Base-by-base conservation (phyloP, 2,329 filamentous ascomycete genomes). In the Myotisia sp. region DNA sequence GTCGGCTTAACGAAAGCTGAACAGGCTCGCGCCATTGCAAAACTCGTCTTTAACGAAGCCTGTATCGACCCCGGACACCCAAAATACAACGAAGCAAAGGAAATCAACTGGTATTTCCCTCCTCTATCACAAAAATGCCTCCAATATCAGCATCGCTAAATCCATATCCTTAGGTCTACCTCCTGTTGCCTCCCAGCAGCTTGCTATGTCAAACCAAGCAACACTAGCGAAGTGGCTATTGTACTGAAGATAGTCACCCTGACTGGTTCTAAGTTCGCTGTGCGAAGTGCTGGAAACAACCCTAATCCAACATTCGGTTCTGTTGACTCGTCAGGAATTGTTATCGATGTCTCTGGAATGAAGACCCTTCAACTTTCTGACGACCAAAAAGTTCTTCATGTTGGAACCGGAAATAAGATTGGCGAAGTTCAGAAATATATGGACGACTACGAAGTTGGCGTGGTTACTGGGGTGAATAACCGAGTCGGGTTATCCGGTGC, bases 271-370 rank as follows among this genome's bases (percentile, higher is more conserved):
- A 10, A 10, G 26, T 29, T 29, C 13, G 9, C 26, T 2, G 13
- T 29, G 9, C 26, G 26, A 8, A 29, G 13, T 13, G 9, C 8
- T 7, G 26, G 26, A 8, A 10, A 29, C 26, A 32, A 32, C n/a
- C 29, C 19, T 9, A 32, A 32, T 12, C 29, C 29, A 8, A 8
- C 16, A 10, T 32, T 9, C 12, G 13, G 16, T 6, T 16, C 12
- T 18, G 18, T 32, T n/a, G 29, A 21, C 19, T 12, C 18, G 14
- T n/a, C 13, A 8, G 29, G 29, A 12, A 21, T 32, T n/a, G 16
- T 32, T 32, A 32, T 32, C 13, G 29, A 32, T 10, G 12, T 32
- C n/a, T 12, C 12, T 19, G 21, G 21, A 10, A 10, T 32, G 16
- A 32, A 32, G 10, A 18, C 12, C 7, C 13, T 19, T 9, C n/a